A percentile compares a stretch with the other conserved stretches of the same genome.
phyloP scores from a whole-genome alignment of 75 land plant genomes.

The Picea glauca region DNA sequence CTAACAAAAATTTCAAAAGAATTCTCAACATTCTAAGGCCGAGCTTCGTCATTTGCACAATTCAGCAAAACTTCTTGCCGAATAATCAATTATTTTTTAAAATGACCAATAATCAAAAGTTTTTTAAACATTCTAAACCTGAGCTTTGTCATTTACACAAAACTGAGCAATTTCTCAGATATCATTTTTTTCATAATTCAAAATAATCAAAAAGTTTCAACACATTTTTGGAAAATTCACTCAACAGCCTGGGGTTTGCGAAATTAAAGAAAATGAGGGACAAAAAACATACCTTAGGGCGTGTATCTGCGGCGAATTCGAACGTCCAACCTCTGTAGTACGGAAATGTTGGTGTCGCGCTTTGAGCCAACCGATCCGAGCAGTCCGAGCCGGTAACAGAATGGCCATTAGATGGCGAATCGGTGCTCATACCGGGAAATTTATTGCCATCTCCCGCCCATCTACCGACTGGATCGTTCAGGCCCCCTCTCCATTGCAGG shows the following conservation, averaged over 20 bases:
- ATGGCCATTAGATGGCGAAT: conserved; percentile 17
- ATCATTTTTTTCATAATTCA: no score
- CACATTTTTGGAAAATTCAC: background rate
- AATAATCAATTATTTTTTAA: no score
- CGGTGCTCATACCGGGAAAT: conserved; percentile 70
- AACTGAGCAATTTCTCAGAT: no score
- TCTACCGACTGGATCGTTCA: conserved; percentile 56
- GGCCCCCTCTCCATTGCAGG: conserved; percentile 89
- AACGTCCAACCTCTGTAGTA: conserved; percentile 70
- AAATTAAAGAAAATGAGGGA: no score
- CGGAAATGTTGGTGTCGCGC: conserved; percentile 52
- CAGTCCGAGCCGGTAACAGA: conserved; percentile 47
- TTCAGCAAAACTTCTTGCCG: no score
- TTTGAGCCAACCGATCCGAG: conserved; percentile 26
- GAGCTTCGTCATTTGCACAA: no score
- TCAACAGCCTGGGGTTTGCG: no score
- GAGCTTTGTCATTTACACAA: no score
- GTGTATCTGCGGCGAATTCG: conserved; percentile 33
- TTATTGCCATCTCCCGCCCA: conserved; percentile 39
- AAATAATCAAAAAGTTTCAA: background rate
- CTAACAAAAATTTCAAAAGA: no score
- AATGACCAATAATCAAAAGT: no score
- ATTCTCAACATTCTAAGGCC: no score
- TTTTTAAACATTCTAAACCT: no score
- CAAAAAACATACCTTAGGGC: conserved; percentile 54